A percentile compares a stretch with the other conserved stretches of the same genome.
phyloP scores from a whole-genome alignment of 495 filamentous ascomycete genomes.

The Talaromyces trachyspermus region DNA sequence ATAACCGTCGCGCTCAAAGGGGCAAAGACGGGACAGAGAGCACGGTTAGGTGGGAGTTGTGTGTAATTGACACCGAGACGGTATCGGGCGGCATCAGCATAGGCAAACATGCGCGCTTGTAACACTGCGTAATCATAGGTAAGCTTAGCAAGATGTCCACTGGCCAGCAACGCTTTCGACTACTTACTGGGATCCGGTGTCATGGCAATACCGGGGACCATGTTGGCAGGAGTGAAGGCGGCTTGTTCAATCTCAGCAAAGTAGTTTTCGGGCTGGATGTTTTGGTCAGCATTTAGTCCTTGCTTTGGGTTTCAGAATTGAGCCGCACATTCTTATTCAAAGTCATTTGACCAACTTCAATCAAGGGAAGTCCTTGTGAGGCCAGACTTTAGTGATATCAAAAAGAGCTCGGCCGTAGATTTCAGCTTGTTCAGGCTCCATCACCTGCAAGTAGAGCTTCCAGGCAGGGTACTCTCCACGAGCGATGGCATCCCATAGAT shows the following conservation, averaged over 20 bases:
- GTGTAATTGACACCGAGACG: conserved; percentile 62
- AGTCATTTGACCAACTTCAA: conserved; percentile 30
- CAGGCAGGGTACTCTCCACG: conserved; percentile 23
- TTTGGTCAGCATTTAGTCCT: background rate
- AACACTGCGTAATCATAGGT: conserved; percentile 35
- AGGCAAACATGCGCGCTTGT: conserved; percentile 63
- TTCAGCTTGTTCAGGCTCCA: conserved; percentile 23
- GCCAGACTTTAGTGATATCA: conserved; percentile 33
- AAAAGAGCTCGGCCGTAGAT: conserved; percentile 27
- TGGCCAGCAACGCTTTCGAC: background rate
- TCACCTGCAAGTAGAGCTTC: conserved; percentile 27
- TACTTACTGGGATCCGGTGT: conserved; percentile 36
- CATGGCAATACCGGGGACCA: conserved; percentile 40
- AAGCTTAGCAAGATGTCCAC: background rate
- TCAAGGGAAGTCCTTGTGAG: conserved; percentile 34
- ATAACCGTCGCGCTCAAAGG: conserved; percentile 63
- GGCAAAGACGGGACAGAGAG: conserved; percentile 43
- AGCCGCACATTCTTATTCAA: conserved; percentile 19
- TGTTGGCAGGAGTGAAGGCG: conserved; percentile 42
- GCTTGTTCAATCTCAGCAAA: conserved; percentile 45
- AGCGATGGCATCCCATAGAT: conserved; percentile 24
- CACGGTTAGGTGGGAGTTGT: conserved; percentile 38
- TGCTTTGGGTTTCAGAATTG: background rate
- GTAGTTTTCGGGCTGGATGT: conserved; percentile 32
- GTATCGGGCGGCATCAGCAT: conserved; percentile 60